A percentile compares a stretch with the other conserved stretches of the same genome.
These are phyloP conservation scores for Cystobasidium sp. DNA, from an alignment of 1,284 basidiomycete genomes.

Conservation along the genomic window DNA sequence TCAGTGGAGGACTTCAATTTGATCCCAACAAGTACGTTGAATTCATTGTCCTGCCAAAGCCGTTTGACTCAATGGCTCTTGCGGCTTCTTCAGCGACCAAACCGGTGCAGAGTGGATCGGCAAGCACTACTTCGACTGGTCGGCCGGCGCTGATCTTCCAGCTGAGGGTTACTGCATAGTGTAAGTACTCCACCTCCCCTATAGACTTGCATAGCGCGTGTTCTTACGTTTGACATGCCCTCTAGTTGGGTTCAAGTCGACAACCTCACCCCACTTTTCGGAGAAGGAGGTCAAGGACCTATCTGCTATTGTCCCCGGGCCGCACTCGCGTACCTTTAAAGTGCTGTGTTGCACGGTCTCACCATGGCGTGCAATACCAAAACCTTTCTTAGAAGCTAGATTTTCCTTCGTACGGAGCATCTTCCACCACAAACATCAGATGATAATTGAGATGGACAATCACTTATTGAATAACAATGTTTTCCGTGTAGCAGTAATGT, in stretches of 20 bases:
- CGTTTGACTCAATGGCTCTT: not conserved
- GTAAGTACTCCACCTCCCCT: not conserved
- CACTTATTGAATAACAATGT: too few species aligned
- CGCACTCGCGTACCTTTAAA: too few species aligned
- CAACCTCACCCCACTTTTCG: constrained; percentile 30
- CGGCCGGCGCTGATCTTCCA: not conserved
- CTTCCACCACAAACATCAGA: too few species aligned
- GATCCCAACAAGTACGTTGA: constrained; percentile 32
- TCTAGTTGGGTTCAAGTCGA: constrained; percentile 20
- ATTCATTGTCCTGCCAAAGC: not conserved
- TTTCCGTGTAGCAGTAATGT: too few species aligned
- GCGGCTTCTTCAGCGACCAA: constrained; percentile 13
- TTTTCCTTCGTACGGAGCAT: too few species aligned
- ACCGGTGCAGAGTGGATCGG: constrained; percentile 25
- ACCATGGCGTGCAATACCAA: too few species aligned
- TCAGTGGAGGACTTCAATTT: constrained; percentile 15
- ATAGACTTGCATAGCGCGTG: too few species aligned
- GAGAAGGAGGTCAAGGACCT: constrained; percentile 24
- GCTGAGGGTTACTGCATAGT: constrained; percentile 28
- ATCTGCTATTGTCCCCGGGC: constrained; percentile 29
- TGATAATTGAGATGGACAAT: too few species aligned
- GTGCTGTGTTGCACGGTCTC: too few species aligned
- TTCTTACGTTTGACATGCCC: too few species aligned
- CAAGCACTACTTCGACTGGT: not conserved
- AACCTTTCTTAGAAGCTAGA: too few species aligned